A percentile compares a stretch with the other conserved stretches of the same genome.
Conservation (phyloP, 345 rosid genomes). For the Euphorbia peplus region DNA sequence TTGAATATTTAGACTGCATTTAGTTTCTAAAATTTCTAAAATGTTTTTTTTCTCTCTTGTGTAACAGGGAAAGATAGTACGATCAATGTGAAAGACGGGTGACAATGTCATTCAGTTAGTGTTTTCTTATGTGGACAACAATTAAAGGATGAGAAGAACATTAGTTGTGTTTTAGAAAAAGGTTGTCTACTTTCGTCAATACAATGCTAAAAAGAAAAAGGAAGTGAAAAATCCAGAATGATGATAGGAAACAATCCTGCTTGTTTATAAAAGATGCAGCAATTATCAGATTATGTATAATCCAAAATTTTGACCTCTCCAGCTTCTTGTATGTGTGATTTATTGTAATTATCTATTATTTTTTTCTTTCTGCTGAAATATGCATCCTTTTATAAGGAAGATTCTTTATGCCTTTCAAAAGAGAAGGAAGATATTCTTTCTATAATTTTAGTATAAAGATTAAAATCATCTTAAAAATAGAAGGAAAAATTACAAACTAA, state of each 20-base stretch:
- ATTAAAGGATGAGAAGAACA: not conserved
- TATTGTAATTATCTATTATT: not conserved
- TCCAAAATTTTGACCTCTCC: not conserved
- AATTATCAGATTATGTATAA: not conserved
- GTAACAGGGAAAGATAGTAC: slow-evolving; percentile 11
- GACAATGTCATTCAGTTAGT: no score
- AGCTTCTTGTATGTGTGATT: not conserved
- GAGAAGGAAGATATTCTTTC: no score
- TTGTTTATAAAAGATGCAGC: not conserved
- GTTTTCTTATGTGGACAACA: not conserved
- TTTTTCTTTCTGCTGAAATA: not conserved
- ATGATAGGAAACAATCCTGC: not conserved
- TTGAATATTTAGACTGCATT: no score
- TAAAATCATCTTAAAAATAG: no score
- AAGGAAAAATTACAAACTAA: no score
- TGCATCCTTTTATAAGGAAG: no score
- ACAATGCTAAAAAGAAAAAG: not conserved
- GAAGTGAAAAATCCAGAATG: not conserved
- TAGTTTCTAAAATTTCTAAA: not conserved
- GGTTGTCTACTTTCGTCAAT: no score
- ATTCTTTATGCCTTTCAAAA: no score
- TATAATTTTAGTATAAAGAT: no score
- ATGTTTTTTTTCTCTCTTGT: not conserved
- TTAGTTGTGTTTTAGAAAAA: not conserved
- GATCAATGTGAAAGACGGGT: not conserved